Evolutionary conservation across 1,284 basidiomycete genomes (phyloP), one percentile per base, ranked within the genome.

Genomic region (Polyporus tsugae): DNA sequence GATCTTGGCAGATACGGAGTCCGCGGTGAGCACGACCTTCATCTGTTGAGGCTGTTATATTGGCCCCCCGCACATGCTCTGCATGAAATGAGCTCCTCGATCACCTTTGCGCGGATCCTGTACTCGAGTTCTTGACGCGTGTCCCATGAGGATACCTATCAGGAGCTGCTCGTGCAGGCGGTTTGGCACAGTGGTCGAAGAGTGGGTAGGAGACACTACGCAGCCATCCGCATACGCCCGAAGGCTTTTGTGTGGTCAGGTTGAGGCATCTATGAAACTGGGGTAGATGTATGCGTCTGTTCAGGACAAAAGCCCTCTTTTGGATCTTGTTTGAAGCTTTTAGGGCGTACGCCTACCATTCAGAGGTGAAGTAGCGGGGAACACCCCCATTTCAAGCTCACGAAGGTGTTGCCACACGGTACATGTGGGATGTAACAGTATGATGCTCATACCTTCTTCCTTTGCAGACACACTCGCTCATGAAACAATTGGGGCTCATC

Each of bases 1-100:
- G 77, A 81, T 94, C 70, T 83, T 94, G 75, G 82, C 85, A 19
- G 91, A 93, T 74, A 86, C 91, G 46, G 93, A 94, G 78, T 81
- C 85, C 69, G 91, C 91, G 71, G 93, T 94, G 80, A 77, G 91
- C 82, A 42, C 9, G 38, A 11, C 6, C 38, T 41, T 29, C 38
- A 60, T 39, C 33, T 59, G 29, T 57, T 36, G 11, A 22, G 22
- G 19, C n/a, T 57, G 33, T 38, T 38, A 29, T 25, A 59, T 41
- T 41, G 15, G 25, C 38, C 36, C 38, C 36, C 36, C 36, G 4
- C 22, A 59, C 22, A 57, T 57, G 58, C 38, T 38, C 49, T 11
- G 25, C 25, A 22, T 22, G n/a, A 52, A 52, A 11, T 52, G 49
- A 52, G 25, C 10, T 22, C 49, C 38, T n/a, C 38, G 38, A 41